Conservation (phyloP, 75 land plant species). For the Isoetes taiwanensis region DNA sequence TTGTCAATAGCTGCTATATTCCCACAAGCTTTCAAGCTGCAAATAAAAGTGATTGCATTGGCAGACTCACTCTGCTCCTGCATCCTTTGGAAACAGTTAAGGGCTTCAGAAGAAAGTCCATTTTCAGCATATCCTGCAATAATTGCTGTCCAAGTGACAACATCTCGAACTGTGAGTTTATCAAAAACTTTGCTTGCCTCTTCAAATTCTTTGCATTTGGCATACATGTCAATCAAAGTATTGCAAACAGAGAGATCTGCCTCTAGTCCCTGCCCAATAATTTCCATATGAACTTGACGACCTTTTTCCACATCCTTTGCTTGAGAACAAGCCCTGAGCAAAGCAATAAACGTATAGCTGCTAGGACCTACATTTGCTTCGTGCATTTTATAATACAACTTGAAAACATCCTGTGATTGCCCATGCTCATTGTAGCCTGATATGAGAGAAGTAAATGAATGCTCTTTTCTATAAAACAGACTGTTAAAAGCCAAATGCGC, state of each 20-base stretch:
- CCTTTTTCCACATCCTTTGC: neutral
- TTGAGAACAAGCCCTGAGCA: neutral
- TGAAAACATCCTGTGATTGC: too few species aligned
- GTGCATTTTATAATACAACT: too few species aligned
- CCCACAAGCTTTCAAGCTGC: too few species aligned
- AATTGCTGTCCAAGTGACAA: slow-evolving; percentile 28
- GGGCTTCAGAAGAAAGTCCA: slow-evolving; percentile 15
- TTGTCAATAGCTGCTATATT: too few species aligned
- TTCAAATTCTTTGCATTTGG: slow-evolving; percentile 9
- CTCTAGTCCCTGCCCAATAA: neutral
- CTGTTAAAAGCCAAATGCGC: too few species aligned
- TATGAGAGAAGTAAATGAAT: too few species aligned
- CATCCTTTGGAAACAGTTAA: slow-evolving; percentile 14
- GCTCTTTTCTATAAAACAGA: too few species aligned
- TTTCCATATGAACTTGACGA: neutral
- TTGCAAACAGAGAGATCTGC: neutral
- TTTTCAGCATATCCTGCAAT: slow-evolving; percentile 28
- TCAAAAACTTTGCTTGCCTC: slow-evolving; percentile 17
- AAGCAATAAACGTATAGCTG: too few species aligned
- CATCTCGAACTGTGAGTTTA: slow-evolving; percentile 12
- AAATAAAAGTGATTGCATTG: neutral
- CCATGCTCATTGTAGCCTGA: too few species aligned
- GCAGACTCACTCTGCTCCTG: neutral
- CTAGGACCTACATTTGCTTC: too few species aligned
- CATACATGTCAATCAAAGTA: neutral